phyloP scores from a whole-genome alignment of 2,329 filamentous ascomycete genomes.

The Fusarium drepaniforme region DNA sequence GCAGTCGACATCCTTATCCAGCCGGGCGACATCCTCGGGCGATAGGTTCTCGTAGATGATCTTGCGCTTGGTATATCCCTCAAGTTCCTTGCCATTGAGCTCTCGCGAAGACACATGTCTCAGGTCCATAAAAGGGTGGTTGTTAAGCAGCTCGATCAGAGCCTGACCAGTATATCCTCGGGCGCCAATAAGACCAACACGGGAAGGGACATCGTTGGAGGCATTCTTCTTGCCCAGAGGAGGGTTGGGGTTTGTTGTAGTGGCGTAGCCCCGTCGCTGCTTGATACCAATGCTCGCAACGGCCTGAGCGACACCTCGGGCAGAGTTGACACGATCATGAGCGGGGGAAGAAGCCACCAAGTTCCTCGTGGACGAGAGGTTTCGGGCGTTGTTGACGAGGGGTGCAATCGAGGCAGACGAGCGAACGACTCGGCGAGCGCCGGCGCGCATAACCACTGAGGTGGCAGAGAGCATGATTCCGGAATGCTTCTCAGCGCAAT shows the following conservation, averaged over 20 bases:
- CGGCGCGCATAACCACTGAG: slow-evolving; percentile 21
- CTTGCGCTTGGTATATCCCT: slow-evolving; percentile 91
- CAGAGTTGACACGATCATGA: not conserved
- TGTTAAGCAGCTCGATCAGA: slow-evolving; percentile 86
- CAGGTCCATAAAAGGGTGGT: slow-evolving; percentile 90
- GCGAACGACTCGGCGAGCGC: slow-evolving; percentile 23
- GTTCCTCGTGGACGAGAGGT: slow-evolving; percentile 6
- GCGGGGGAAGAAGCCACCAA: slow-evolving; percentile 67
- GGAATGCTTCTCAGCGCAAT: slow-evolving; percentile 23
- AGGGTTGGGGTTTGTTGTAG: slow-evolving; percentile 78
- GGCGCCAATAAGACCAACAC: slow-evolving; percentile 89
- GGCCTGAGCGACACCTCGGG: not conserved
- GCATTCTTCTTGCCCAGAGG: slow-evolving; percentile 90
- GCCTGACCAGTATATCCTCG: slow-evolving; percentile 95
- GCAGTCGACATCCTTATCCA: slow-evolving; percentile 93
- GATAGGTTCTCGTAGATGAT: slow-evolving; percentile 93
- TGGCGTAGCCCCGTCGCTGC: not conserved
- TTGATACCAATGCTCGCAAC: not conserved
- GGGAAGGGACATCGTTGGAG: slow-evolving; percentile 82
- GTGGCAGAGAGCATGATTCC: slow-evolving; percentile 34
- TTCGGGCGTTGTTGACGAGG: slow-evolving; percentile 6
- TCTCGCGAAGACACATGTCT: slow-evolving; percentile 94
- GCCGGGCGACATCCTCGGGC: slow-evolving; percentile 85
- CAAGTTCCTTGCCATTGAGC: slow-evolving; percentile 85
- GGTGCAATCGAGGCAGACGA: not conserved